These are phyloP conservation scores for Aspergillus steynii DNA, from an alignment of 495 filamentous ascomycete genomes.

Conservation along the genomic window DNA sequence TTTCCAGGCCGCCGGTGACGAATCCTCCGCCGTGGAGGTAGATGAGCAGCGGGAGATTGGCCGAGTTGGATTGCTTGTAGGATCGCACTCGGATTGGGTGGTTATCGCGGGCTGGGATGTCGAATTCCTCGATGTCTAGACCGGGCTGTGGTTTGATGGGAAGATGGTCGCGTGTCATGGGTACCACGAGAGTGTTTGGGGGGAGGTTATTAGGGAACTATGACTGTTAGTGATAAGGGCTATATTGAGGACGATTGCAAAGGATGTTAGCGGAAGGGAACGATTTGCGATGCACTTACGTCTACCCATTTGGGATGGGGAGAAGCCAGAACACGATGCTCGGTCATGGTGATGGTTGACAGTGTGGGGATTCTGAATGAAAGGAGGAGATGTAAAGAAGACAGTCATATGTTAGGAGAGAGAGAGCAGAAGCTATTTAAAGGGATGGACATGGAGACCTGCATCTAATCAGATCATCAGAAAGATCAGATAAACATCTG, in stretches of 20 bases:
- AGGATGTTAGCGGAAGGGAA: no score
- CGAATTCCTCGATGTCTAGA: conserved; percentile 20
- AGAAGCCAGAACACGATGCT: conserved; percentile 16
- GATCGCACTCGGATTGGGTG: conserved; percentile 15
- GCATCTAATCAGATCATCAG: not conserved
- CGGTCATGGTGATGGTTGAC: conserved; percentile 10
- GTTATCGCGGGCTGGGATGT: conserved; percentile 18
- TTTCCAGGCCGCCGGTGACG: conserved; percentile 36
- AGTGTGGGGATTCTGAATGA: no score
- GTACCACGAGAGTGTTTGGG: conserved; percentile 4
- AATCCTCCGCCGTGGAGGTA: conserved; percentile 46
- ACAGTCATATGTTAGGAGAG: no score
- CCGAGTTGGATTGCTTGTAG: conserved; percentile 12
- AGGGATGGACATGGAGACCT: not conserved
- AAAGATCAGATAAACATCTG: no score
- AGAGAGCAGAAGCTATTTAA: no score
- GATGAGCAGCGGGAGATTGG: conserved; percentile 26
- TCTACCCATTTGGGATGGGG: conserved; percentile 19
- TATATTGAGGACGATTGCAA: not conserved
- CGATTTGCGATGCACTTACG: not conserved
- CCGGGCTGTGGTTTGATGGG: conserved; percentile 13
- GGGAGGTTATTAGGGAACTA: conserved; percentile 11
- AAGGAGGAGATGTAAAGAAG: no score
- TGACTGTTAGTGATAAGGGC: conserved; percentile 1
- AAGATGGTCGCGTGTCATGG: conserved; percentile 14